Evolutionary conservation across 768 basidiomycete genomes (phyloP).

Genomic region (Amanita pallidorosea): DNA sequence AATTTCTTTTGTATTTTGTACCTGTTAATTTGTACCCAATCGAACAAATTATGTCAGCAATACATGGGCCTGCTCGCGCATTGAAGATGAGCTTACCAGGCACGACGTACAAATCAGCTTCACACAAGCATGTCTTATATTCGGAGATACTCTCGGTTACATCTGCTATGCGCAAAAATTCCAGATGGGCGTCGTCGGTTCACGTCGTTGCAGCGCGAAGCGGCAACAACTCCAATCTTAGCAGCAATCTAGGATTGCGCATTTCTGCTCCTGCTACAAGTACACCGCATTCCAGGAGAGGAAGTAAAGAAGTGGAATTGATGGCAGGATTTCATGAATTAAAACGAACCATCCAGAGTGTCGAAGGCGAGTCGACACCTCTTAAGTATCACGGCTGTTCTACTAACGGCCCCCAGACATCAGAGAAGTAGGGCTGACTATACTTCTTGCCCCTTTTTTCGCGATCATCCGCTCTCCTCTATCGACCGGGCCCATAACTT

Average conservation of each 20-base stretch:
- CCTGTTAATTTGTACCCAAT: neutral
- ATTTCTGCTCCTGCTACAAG: constrained; percentile 40
- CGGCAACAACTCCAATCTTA: constrained; percentile 49
- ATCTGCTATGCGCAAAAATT: constrained; percentile 94
- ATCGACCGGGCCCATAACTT: constrained; percentile 95
- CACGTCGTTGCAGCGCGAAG: constrained; percentile 53
- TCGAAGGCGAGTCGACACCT: constrained; percentile 39
- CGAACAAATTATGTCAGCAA: constrained; percentile 11
- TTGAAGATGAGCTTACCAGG: neutral
- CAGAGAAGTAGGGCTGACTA: constrained; percentile 40
- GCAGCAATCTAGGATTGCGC: constrained; percentile 65
- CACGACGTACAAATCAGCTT: constrained; percentile 24
- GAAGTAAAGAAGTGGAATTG: constrained; percentile 68
- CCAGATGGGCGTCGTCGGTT: constrained; percentile 81
- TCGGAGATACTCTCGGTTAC: constrained; percentile 90
- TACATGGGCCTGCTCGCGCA: neutral
- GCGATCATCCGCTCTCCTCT: constrained; percentile 87
- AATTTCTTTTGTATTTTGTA: constrained; percentile 6
- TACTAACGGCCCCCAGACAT: constrained; percentile 38
- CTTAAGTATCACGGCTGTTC: neutral
- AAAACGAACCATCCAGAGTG: constrained; percentile 59
- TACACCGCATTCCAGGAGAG: constrained; percentile 33
- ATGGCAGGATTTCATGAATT: constrained; percentile 88
- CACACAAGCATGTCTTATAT: constrained; percentile 71
- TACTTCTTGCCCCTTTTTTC: constrained; percentile 80